These are phyloP conservation scores for Pseudonitzschia delicatissima DNA, from an alignment of 108 stramenopile species.

Conservation along the genomic window DNA sequence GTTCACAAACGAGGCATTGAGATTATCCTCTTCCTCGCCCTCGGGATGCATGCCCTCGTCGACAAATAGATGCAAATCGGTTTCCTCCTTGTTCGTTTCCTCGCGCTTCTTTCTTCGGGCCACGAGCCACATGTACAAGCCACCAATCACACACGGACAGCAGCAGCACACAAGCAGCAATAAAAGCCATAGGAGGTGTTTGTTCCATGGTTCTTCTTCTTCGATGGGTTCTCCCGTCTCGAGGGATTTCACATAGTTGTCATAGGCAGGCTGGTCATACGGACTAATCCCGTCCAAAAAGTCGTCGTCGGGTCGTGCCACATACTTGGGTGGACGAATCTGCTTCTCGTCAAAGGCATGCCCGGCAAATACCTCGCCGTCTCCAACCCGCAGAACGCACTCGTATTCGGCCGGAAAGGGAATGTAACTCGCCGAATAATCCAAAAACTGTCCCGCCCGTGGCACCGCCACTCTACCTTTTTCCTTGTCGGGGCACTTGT, in stretches of 20 bases:
- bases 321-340: slow-evolving; percentile 25
- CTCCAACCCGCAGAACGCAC: slow-evolving; percentile 37
- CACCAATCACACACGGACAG: neutral
- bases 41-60: too few species aligned
- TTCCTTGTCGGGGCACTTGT: slow-evolving; percentile 17
- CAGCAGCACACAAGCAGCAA: neutral
- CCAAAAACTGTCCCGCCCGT: slow-evolving; percentile 29
- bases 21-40: too few species aligned
- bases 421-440: slow-evolving; percentile 30
- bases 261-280: slow-evolving; percentile 6
- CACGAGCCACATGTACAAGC: neutral
- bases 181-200: neutral
- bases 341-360: slow-evolving; percentile 29
- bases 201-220: neutral
- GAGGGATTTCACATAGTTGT: neutral
- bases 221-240: neutral
- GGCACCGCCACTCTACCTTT: slow-evolving; percentile 15
- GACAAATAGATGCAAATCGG: too few species aligned
- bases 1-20: too few species aligned
- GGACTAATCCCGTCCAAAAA: slow-evolving; percentile 21
- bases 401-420: slow-evolving; percentile 38
- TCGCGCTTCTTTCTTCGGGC: neutral
- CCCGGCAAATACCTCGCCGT: slow-evolving; percentile 22
- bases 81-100: neutral
- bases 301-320: slow-evolving; percentile 32